Conservation (phyloP, 495 filamentous ascomycete species). For the Daldinia loculata region DNA sequence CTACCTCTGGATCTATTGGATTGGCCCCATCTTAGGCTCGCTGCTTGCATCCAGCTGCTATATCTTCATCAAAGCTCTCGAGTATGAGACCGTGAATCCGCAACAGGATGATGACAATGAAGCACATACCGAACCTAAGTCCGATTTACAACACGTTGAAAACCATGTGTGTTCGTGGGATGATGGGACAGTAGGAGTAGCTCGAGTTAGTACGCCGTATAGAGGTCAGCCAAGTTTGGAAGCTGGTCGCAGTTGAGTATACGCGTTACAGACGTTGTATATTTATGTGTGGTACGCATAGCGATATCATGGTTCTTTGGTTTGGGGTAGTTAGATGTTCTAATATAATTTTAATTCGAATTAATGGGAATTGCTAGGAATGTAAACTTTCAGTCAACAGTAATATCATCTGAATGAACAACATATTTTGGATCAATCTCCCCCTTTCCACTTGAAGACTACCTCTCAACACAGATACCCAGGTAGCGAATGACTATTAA, state of each 20-base stretch:
- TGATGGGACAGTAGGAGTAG: neutral
- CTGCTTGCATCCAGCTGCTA: constrained; percentile 75
- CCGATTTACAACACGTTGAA: neutral
- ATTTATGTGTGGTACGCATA: neutral
- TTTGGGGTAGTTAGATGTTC: neutral
- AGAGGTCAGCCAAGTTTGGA: constrained; percentile 4
- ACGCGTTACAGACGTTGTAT: neutral
- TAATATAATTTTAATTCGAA: no score
- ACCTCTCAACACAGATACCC: no score
- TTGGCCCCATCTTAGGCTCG: constrained; percentile 65
- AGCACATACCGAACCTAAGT: neutral
- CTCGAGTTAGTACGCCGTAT: constrained; percentile 12
- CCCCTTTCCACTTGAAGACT: no score
- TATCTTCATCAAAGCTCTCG: constrained; percentile 68
- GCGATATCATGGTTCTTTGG: neutral
- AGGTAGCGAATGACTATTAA: no score
- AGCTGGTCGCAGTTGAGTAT: constrained; percentile 5
- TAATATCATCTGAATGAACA: no score
- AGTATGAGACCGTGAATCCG: constrained; percentile 78
- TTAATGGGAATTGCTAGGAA: no score
- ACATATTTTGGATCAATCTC: no score
- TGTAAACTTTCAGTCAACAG: no score
- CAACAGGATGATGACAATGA: constrained; percentile 45
- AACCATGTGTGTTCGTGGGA: constrained; percentile 1
- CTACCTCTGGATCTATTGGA: constrained; percentile 78